These are phyloP conservation scores for Tubosaeta brunneosetosa DNA, from an alignment of 768 basidiomycete genomes.

Conservation along the genomic window DNA sequence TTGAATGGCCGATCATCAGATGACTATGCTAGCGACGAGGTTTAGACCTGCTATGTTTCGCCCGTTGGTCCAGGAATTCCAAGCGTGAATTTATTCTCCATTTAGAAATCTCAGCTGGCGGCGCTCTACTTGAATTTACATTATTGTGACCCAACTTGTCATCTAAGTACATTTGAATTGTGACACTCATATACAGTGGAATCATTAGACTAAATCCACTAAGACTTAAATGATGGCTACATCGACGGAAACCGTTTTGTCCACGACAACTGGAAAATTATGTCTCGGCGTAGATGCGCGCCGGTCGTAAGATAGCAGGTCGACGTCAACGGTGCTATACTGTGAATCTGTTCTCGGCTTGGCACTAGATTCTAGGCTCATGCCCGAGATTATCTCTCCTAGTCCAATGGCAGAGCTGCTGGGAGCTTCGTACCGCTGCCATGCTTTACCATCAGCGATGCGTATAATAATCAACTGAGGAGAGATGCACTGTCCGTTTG, in stretches of 20 bases:
- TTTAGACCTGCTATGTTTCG: not conserved
- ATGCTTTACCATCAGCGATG: not conserved
- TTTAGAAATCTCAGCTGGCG: too few relatives aligned
- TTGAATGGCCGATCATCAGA: not conserved
- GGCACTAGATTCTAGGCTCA: not conserved
- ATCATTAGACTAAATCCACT: not conserved
- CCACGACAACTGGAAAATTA: not conserved
- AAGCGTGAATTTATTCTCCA: not conserved
- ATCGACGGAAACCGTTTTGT: not conserved
- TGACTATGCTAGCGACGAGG: not conserved
- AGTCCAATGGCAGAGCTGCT: not conserved
- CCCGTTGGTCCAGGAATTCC: not conserved
- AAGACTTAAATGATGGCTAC: not conserved
- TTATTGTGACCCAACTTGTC: too few relatives aligned
- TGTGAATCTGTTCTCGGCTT: not conserved
- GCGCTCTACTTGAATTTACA: not conserved
- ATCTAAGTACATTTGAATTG: too few relatives aligned
- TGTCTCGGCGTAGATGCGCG: not conserved
- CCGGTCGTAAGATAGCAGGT: not conserved
- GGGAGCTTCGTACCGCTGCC: not conserved
- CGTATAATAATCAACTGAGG: not conserved
- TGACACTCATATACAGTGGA: too few relatives aligned
- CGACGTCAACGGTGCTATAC: not conserved
- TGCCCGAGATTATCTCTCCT: not conserved
- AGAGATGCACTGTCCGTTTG: conserved; percentile 1